phyloP scores from a whole-genome alignment of 495 filamentous ascomycete species.

The Daldinia vernicosa region DNA sequence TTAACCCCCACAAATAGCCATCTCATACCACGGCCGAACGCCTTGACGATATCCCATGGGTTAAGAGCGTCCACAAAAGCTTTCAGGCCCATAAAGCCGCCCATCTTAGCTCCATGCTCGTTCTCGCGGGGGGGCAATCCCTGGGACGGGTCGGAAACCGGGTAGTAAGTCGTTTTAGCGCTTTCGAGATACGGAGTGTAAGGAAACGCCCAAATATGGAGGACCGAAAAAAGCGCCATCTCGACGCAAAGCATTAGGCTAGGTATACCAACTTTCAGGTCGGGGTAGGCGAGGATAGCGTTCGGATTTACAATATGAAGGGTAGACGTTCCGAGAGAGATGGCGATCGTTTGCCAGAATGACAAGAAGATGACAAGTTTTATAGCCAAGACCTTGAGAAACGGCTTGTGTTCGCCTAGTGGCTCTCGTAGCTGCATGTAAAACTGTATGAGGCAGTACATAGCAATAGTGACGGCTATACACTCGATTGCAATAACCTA shows the following conservation, averaged over 20 bases:
- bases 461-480: constrained; percentile 80
- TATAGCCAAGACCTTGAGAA: constrained; percentile 86
- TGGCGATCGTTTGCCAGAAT: constrained; percentile 85
- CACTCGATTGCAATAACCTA: constrained; percentile 76
- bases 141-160: constrained; percentile 41
- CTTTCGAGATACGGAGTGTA: constrained; percentile 71
- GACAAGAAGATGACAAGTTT: constrained; percentile 95
- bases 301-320: constrained; percentile 69
- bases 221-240: constrained; percentile 82
- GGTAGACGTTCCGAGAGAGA: constrained; percentile 72
- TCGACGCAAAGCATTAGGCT: constrained; percentile 83
- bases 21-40: constrained; percentile 75
- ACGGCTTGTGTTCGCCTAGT: constrained; percentile 74
- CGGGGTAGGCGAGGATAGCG: constrained; percentile 69
- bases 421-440: constrained; percentile 78
- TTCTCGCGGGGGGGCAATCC: constrained; percentile 54
- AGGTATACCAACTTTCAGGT: constrained; percentile 84
- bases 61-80: constrained; percentile 81
- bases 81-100: constrained; percentile 68
- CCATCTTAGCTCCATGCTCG: constrained; percentile 63
- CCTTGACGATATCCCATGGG: constrained; percentile 84
- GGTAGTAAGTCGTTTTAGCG: constrained; percentile 50
- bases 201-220: constrained; percentile 87
- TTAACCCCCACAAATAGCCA: constrained; percentile 83
- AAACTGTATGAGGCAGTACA: constrained; percentile 93